Evolutionary conservation across 148 eudicot genomes (phyloP), one percentile per base, ranked within the genome.

Genomic region (Diospyros lotus): DNA sequence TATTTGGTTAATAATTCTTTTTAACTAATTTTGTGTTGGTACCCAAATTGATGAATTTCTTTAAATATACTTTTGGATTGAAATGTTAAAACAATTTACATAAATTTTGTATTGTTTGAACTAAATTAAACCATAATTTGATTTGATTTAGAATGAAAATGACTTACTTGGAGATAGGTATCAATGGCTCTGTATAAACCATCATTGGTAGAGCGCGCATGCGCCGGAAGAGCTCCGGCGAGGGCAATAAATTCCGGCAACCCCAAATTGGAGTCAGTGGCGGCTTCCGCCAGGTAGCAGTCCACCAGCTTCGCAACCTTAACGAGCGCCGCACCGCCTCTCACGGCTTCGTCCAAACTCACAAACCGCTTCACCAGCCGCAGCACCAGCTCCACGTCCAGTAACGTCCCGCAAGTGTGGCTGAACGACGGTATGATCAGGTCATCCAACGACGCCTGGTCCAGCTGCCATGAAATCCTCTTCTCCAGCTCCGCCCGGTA

Each of bases 141-240:
- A 28, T 28, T 28, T 28, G 28, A 28, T 28, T 28, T 28, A 28
- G 28, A 28, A 28, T 28, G 28, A 28, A 28, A 28, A 28, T 28
- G 28, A 76, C 85, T 84, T 87, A 90, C 98, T 87, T 91, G 91
- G 69, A 94, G 87, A 73, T 87, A 94, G 14, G 89, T 90, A 65
- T 94, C 98, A 68, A 94, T 83, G 60, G 98, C 97, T 0, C 95
- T 83, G 78, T 94, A 94, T 42, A 94, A 84, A 2, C 88, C 89
- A 81, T 94, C 98, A 77, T 91, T 92, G 0, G 67, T 68, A 4
- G 86, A 74, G 14, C 98, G 86, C 10, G 97, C 90, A 75, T 94
- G 93, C 41, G 79, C 68, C 11, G 98, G 97, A 6, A 92, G 80
- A n/a, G 86, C 87, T 70, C 83, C 78, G 15, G 97, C 95, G 55